These are phyloP conservation scores for Aspergillus hancockii DNA, from an alignment of 495 filamentous ascomycete species.

Conservation along the genomic window DNA sequence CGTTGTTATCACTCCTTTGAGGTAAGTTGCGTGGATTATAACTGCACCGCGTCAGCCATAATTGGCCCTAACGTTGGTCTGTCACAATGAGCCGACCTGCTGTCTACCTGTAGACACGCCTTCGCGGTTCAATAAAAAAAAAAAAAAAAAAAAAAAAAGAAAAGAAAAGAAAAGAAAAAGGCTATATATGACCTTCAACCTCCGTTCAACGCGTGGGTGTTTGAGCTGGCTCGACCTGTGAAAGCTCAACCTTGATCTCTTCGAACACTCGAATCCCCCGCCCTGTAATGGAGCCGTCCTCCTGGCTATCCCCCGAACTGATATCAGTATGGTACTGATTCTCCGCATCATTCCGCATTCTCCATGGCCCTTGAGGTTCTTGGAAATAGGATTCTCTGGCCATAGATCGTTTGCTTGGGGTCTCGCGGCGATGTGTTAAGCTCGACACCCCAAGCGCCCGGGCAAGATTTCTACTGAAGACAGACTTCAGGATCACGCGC, in stretches of 20 bases:
- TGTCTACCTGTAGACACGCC: too few species aligned
- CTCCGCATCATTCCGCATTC: background rate
- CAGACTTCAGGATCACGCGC: constrained; percentile 18
- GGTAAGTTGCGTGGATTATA: too few species aligned
- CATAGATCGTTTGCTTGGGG: background rate
- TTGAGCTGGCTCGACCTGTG: background rate
- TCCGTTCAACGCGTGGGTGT: background rate
- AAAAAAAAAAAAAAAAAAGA: too few species aligned
- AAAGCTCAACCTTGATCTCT: constrained; percentile 4
- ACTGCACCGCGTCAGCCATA: too few species aligned
- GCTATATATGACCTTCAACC: too few species aligned
- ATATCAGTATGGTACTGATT: constrained; percentile 2
- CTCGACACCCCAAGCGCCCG: background rate
- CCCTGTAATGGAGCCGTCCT: background rate
- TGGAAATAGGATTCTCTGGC: background rate
- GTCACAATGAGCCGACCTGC: too few species aligned
- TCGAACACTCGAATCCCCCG: constrained; percentile 3
- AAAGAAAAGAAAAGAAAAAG: too few species aligned
- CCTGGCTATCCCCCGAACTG: background rate
- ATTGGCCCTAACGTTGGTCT: too few species aligned
- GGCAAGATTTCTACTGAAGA: constrained; percentile 7
- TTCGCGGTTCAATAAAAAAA: too few species aligned
- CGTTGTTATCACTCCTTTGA: too few species aligned
- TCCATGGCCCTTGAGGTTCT: background rate
- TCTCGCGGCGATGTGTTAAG: background rate